phyloP scores from a whole-genome alignment of 2,329 filamentous ascomycete species.

The Trichoderma arundinaceum region DNA sequence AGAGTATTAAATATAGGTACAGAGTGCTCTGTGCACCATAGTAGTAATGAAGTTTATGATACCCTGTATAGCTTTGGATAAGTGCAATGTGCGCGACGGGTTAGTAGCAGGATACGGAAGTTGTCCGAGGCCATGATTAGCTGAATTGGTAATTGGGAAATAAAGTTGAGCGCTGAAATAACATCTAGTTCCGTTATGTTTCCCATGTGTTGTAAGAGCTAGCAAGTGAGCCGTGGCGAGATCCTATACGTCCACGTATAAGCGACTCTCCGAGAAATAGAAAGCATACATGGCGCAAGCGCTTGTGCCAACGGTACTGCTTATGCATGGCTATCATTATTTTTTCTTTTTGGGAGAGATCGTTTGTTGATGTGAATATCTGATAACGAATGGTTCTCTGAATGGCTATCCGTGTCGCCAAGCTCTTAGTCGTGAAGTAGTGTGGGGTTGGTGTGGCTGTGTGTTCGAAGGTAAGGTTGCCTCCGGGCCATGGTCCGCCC shows the following conservation, averaged over 20 bases:
- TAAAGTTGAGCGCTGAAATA: too few species aligned
- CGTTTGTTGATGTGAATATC: background rate
- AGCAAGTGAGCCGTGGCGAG: background rate
- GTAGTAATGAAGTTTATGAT: slow-evolving; percentile 15
- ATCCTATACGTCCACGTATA: background rate
- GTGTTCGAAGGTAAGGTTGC: background rate
- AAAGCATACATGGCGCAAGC: background rate
- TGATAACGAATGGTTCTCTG: background rate
- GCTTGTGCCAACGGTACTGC: background rate
- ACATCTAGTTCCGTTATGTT: too few species aligned
- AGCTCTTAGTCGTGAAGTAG: background rate
- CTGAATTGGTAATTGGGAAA: background rate
- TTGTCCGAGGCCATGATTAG: background rate
- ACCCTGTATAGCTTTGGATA: background rate
- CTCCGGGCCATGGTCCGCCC: background rate
- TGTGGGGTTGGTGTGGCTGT: slow-evolving; percentile 26
- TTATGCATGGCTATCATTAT: background rate
- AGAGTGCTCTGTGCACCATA: background rate
- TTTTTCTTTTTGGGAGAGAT: background rate
- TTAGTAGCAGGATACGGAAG: background rate
- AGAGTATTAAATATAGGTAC: slow-evolving; percentile 2
- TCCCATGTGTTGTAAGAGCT: too few species aligned
- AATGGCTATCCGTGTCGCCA: background rate
- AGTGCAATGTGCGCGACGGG: background rate
- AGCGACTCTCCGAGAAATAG: too few species aligned